These are phyloP conservation scores for Cercis canadensis DNA, from an alignment of 306 rosid genomes.

Conservation along the genomic window DNA sequence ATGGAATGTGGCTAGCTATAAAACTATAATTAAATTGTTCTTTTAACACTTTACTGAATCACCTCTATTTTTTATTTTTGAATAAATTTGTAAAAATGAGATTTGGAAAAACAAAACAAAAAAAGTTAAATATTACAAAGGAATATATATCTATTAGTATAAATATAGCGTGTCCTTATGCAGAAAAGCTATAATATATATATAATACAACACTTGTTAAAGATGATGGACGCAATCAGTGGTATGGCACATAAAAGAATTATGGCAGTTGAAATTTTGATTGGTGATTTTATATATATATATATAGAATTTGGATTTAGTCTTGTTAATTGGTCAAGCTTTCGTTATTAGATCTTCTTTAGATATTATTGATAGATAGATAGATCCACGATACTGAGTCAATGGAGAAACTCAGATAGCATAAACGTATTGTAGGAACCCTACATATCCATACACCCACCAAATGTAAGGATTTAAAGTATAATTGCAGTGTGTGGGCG, in stretches of 20 bases:
- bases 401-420: no score
- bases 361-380: constrained; percentile 1
- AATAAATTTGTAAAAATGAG: no score
- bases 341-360: constrained; percentile 24
- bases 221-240: not conserved
- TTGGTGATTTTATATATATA: not conserved
- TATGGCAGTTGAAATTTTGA: constrained; percentile 2
- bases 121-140: no score
- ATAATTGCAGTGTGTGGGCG: no score
- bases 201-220: not conserved
- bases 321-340: constrained; percentile 25
- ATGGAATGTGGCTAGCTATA: no score
- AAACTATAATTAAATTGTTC: no score
- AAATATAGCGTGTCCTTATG: not conserved
- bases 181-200: not conserved
- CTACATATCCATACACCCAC: not conserved
- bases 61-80: no score
- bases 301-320: constrained; percentile 7
- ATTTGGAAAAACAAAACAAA: no score
- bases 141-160: no score
- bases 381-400: not conserved
- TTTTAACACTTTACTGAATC: no score
- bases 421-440: no score
- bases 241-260: not conserved
- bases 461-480: not conserved